Evolutionary conservation across 805 yeast species (phyloP).

Genomic region (Sungouiella thailandica): DNA sequence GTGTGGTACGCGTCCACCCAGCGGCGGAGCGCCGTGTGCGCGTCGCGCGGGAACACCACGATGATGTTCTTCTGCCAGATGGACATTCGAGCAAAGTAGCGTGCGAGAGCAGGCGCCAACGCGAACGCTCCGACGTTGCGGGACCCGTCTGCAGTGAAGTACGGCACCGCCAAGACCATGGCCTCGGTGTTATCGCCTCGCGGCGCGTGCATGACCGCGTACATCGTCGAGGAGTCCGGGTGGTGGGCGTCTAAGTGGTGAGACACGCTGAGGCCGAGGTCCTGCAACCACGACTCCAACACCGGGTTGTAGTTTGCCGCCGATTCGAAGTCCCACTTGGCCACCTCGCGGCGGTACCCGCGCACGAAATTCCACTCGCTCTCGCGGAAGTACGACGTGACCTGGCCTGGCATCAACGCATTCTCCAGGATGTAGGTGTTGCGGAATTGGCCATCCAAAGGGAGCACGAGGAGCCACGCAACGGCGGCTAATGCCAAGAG

Average conservation of each 20-base stretch:
- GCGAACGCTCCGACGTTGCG: conserved; percentile 80
- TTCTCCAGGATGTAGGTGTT: conserved; percentile 88
- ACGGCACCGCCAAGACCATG: conserved; percentile 85
- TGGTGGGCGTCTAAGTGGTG: conserved; percentile 28
- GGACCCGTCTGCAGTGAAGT: conserved; percentile 62
- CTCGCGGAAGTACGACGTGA: conserved; percentile 84
- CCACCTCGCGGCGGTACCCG: conserved; percentile 68
- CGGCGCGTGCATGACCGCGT: conserved; percentile 86
- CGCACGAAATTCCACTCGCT: conserved; percentile 90
- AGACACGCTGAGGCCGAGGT: conserved; percentile 65
- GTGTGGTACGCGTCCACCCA: conserved; percentile 97
- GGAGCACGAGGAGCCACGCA: conserved; percentile 53
- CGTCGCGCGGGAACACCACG: conserved; percentile 74
- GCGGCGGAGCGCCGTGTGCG: conserved; percentile 59
- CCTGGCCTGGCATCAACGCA: conserved; percentile 96
- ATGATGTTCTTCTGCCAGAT: conserved; percentile 95
- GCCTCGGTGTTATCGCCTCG: conserved; percentile 96
- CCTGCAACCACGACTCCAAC: conserved; percentile 57
- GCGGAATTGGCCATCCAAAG: conserved; percentile 77
- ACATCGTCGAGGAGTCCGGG: conserved; percentile 35
- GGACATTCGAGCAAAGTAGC: conserved; percentile 80
- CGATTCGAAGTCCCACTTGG: conserved; percentile 29
- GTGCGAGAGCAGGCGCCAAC: conserved; percentile 63
- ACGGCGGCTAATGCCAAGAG: conserved; percentile 32
- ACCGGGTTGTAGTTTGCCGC: conserved; percentile 37